phyloP scores from a whole-genome alignment of 2,329 filamentous ascomycete species.

The Aureobasidium subglaciale region DNA sequence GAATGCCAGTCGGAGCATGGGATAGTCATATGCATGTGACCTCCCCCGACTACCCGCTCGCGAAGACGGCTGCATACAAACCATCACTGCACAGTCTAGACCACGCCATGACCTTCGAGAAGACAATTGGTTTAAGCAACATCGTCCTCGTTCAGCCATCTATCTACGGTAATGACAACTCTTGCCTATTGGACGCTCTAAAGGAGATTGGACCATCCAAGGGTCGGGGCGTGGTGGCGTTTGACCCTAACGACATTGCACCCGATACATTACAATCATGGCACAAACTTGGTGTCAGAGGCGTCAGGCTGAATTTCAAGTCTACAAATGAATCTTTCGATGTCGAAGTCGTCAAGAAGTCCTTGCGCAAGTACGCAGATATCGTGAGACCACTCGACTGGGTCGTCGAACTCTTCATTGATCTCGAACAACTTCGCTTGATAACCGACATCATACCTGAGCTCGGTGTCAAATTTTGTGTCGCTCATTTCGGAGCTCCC shows the following conservation, averaged over 20 bases:
- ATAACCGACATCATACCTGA: slow-evolving; percentile 44
- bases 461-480: slow-evolving; percentile 46
- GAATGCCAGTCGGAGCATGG: slow-evolving; percentile 45
- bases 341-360: slow-evolving; percentile 35
- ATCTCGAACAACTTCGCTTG: slow-evolving; percentile 43
- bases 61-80: slow-evolving; percentile 44
- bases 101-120: slow-evolving; percentile 38
- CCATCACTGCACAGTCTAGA: slow-evolving; percentile 44
- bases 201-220: slow-evolving; percentile 18
- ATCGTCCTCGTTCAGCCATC: slow-evolving; percentile 27
- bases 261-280: slow-evolving; percentile 21
- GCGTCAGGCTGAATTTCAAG: slow-evolving; percentile 28
- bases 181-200: slow-evolving; percentile 27
- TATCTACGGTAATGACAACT: slow-evolving; percentile 28
- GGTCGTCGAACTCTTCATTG: slow-evolving; percentile 53
- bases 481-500: slow-evolving; percentile 51
- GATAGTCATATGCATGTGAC: slow-evolving; percentile 60
- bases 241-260: slow-evolving; percentile 23
- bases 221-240: slow-evolving; percentile 26
- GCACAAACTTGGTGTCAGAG: slow-evolving; percentile 26
- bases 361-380: slow-evolving; percentile 43
- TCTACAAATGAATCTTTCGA: slow-evolving; percentile 32
- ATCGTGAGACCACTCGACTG: slow-evolving; percentile 46
- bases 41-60: slow-evolving; percentile 47
- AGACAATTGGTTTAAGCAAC: slow-evolving; percentile 23